These are phyloP conservation scores for Cubamyces lactineus DNA, from an alignment of 768 basidiomycete species.

Conservation along the genomic window DNA sequence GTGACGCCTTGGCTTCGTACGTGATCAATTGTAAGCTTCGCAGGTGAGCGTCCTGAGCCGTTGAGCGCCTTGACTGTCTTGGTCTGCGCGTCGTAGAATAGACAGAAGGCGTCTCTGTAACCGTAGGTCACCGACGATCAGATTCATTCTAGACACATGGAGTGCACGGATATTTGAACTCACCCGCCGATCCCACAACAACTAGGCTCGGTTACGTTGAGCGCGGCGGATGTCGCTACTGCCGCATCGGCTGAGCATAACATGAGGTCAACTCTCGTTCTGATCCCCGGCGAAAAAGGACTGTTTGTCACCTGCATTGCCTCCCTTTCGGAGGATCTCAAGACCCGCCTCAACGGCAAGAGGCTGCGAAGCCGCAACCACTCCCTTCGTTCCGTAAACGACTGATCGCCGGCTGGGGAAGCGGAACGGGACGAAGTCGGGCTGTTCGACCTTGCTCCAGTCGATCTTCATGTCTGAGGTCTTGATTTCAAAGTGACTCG, in stretches of 20 bases:
- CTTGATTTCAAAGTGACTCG: too few relatives aligned
- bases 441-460: slow-evolving; percentile 67
- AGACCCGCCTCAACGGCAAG: slow-evolving; percentile 90
- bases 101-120: slow-evolving; percentile 83
- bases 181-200: slow-evolving; percentile 93
- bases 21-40: slow-evolving; percentile 76
- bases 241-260: slow-evolving; percentile 78
- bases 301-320: slow-evolving; percentile 81
- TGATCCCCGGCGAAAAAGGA: neutral
- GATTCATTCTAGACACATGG: neutral
- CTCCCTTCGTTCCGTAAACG: slow-evolving; percentile 56
- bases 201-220: slow-evolving; percentile 90
- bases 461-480: slow-evolving; percentile 41
- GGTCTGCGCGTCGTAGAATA: slow-evolving; percentile 85
- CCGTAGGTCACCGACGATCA: neutral
- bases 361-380: slow-evolving; percentile 90
- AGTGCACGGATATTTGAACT: slow-evolving; percentile 22
- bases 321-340: slow-evolving; percentile 89
- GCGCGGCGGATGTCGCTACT: slow-evolving; percentile 87
- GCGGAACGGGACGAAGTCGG: slow-evolving; percentile 64
- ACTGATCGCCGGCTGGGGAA: slow-evolving; percentile 88
- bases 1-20: slow-evolving; percentile 68
- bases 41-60: slow-evolving; percentile 88
- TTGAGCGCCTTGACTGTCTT: slow-evolving; percentile 89
- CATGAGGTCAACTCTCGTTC: neutral